Conservation (phyloP, 768 basidiomycete genomes). For the Grammothele lineata region DNA sequence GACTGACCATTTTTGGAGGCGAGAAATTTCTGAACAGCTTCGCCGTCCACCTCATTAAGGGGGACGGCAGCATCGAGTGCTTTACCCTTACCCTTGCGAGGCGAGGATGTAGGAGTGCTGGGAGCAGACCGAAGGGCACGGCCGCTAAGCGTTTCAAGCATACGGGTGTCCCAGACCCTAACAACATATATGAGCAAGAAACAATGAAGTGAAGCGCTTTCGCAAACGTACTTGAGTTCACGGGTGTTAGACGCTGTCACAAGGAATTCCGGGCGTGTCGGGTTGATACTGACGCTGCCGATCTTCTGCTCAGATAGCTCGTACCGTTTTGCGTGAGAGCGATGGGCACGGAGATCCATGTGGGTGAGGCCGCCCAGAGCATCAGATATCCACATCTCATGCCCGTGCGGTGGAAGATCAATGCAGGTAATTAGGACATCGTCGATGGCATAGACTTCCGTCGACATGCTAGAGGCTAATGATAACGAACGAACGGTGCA, state of each 20-base stretch:
- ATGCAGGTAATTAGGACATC: conserved; percentile 64
- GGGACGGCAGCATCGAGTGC: not conserved
- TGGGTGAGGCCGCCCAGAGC: conserved; percentile 67
- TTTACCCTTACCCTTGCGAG: conserved; percentile 9
- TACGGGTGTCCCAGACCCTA: conserved; percentile 81
- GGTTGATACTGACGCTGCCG: conserved; percentile 78
- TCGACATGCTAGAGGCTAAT: conserved; percentile 67
- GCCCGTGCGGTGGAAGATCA: conserved; percentile 61
- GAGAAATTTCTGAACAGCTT: conserved; percentile 45
- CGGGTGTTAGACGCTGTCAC: conserved; percentile 77
- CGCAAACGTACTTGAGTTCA: conserved; percentile 51
- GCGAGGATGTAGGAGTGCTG: not conserved
- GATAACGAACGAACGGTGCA: conserved; percentile 71
- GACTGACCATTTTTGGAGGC: conserved; percentile 50
- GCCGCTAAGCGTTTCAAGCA: conserved; percentile 38
- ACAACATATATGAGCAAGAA: not conserved
- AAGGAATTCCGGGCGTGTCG: conserved; percentile 57
- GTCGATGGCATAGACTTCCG: conserved; percentile 62
- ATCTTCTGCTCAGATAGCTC: conserved; percentile 69
- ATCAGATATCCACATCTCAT: conserved; percentile 87
- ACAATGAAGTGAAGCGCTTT: not conserved
- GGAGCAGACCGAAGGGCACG: conserved; percentile 8
- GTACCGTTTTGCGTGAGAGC: conserved; percentile 54
- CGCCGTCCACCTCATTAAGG: conserved; percentile 32
- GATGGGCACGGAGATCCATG: conserved; percentile 64